These are phyloP conservation scores for Pyronema domesticum DNA, from an alignment of 495 filamentous ascomycete species.

Conservation along the genomic window DNA sequence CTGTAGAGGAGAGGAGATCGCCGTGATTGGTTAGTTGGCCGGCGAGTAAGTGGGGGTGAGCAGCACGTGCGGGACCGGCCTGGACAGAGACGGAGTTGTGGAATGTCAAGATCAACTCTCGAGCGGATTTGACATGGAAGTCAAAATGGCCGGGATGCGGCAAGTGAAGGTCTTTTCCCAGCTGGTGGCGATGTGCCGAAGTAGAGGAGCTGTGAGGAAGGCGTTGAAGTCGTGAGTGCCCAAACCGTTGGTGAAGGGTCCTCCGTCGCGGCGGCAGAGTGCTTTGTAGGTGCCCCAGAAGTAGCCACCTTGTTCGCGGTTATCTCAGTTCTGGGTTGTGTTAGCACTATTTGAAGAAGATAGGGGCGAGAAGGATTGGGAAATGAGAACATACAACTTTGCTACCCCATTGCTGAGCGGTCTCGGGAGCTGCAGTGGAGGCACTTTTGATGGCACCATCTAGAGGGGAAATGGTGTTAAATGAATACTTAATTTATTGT, in stretches of 20 bases:
- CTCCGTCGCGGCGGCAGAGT: slow-evolving; percentile 36
- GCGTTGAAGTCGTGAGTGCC: slow-evolving; percentile 35
- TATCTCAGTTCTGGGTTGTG: slow-evolving; percentile 24
- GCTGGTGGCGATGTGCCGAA: slow-evolving; percentile 31
- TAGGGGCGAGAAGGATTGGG: too few relatives aligned
- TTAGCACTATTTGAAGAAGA: not conserved
- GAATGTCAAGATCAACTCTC: slow-evolving; percentile 25
- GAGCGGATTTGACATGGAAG: slow-evolving; percentile 9
- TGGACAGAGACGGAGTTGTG: slow-evolving; percentile 29
- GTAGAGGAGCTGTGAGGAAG: slow-evolving; percentile 36
- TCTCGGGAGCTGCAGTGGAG: slow-evolving; percentile 25
- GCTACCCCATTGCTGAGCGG: slow-evolving; percentile 34
- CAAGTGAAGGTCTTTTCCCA: slow-evolving; percentile 42
- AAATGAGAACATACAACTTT: slow-evolving; percentile 16
- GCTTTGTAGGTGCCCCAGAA: slow-evolving; percentile 45
- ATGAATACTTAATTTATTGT: not conserved
- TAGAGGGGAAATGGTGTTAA: slow-evolving; percentile 1
- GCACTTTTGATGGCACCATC: slow-evolving; percentile 24
- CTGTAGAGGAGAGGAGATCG: slow-evolving; percentile 25
- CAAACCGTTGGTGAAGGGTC: slow-evolving; percentile 22
- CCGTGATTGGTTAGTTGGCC: slow-evolving; percentile 33
- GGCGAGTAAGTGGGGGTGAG: slow-evolving; percentile 27
- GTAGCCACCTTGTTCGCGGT: slow-evolving; percentile 29
- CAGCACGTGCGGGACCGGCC: slow-evolving; percentile 26
- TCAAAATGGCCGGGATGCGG: slow-evolving; percentile 17